A percentile compares a stretch with the other conserved stretches of the same genome.
Conservation (phyloP, 202 grass and related monocot species). For the Eragrostis tef region DNA sequence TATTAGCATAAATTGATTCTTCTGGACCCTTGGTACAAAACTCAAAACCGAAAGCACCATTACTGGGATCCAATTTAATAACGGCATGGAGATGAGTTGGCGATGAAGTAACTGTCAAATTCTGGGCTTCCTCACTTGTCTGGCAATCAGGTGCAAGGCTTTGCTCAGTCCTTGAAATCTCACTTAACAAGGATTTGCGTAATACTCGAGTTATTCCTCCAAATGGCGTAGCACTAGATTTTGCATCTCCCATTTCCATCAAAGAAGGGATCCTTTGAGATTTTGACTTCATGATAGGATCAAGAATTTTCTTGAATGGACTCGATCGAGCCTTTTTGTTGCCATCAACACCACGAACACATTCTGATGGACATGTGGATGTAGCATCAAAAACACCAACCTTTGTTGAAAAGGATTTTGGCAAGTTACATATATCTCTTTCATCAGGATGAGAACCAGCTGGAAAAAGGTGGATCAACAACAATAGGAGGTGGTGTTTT, state of each 20-base stretch:
- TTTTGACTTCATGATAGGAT: slow-evolving; percentile 89
- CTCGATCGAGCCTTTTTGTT: slow-evolving; percentile 69
- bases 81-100: slow-evolving; percentile 85
- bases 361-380: slow-evolving; percentile 44
- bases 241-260: slow-evolving; percentile 49
- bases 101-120: slow-evolving; percentile 53
- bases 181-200: slow-evolving; percentile 74
- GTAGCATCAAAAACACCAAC: slow-evolving; percentile 52
- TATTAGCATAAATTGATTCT: slow-evolving; percentile 72
- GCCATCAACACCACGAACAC: slow-evolving; percentile 14
- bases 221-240: slow-evolving; percentile 28
- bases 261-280: slow-evolving; percentile 63
- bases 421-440: slow-evolving; percentile 55
- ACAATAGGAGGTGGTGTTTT: slow-evolving; percentile 62
- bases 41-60: slow-evolving; percentile 65
- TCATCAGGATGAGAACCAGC: slow-evolving; percentile 40
- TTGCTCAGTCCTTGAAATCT: slow-evolving; percentile 58
- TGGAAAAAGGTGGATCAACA: slow-evolving; percentile 64
- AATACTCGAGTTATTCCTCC: slow-evolving; percentile 50
- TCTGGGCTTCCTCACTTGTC: slow-evolving; percentile 39
- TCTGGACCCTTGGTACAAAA: slow-evolving; percentile 72
- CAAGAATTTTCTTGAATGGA: slow-evolving; percentile 75
- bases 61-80: slow-evolving; percentile 74
- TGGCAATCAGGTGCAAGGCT: slow-evolving; percentile 36
- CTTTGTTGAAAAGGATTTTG: slow-evolving; percentile 74